Conservation (phyloP, 495 filamentous ascomycete genomes). For the Talaromyces ruber region DNA sequence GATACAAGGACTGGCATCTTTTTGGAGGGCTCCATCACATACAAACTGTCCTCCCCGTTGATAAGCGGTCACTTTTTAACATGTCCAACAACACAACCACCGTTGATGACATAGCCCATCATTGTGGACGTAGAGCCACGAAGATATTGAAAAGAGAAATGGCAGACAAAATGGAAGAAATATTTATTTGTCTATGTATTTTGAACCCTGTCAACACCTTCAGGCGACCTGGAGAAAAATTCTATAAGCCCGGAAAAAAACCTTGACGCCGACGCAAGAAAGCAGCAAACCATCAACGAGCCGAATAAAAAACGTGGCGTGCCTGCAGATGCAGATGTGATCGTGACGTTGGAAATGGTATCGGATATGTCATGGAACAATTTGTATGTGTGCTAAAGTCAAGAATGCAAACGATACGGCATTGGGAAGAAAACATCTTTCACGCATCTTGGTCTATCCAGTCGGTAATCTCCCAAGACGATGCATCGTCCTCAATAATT, state of each 20-base stretch:
- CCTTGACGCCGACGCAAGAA: background rate
- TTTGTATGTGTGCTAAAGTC: background rate
- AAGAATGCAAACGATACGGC: background rate
- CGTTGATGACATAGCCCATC: background rate
- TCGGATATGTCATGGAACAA: background rate
- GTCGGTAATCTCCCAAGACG: conserved; percentile 48
- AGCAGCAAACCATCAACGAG: background rate
- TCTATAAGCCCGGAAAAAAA: background rate
- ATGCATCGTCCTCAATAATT: conserved; percentile 46
- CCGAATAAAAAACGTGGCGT: background rate
- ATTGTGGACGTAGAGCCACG: background rate
- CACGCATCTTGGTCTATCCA: conserved; percentile 33
- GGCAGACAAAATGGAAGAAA: background rate
- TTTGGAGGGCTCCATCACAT: background rate
- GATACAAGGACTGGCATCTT: background rate
- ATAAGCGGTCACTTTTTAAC: background rate
- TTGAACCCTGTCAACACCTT: background rate
- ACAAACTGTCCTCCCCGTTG: background rate
- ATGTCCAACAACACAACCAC: background rate
- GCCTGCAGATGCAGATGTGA: background rate
- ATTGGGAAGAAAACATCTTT: background rate
- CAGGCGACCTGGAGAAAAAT: background rate
- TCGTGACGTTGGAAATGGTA: background rate
- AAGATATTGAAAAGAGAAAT: background rate
- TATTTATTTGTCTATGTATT: background rate